Evolutionary conservation across 495 filamentous ascomycete species (phyloP), one percentile per base, ranked within the genome.

Genomic region (Penicillium cataractarum): DNA sequence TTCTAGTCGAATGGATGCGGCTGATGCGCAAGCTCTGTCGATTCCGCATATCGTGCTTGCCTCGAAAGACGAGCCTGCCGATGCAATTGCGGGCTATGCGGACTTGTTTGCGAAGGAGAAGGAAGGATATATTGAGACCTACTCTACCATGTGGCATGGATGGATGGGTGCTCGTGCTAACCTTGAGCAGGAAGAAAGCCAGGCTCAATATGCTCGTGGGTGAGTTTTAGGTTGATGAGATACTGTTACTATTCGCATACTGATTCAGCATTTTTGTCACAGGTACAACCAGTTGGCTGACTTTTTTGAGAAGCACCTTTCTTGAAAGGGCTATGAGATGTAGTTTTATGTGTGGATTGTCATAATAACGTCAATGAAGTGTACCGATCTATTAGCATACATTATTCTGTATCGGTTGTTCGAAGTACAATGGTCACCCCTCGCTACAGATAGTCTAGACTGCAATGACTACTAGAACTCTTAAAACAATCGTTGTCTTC

Each of bases 161-260:
- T 88, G 85, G 83, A 88, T 88, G 86, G 82, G 83, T 2, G 83
- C 86, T 0, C 75, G 85, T 37, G 83, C 85, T 0, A 70, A 86
- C n/a, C 63, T 88, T 12, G 74, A 76, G 31, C 69, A 81, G n/a
- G 74, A 82, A 62, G 78, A 76, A 42, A 81, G 79, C 55, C 63
- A 66, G 60, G 80, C 75, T 57, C 82, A 84, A 68, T 89, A 81
- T 68, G 67, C 75, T 61, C 80, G 81, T 33, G 86, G 84, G 76
- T 84, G 67, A 71, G 76, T 75, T 17, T 37, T 53, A 31, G 26
- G 24, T 35, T 49, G 15, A 10, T n/a, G 17, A 35, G 4, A 31
- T 31, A 31, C 7, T 31, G 29, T 19, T 2, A 0, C 26, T 4
- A 40, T 19, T 32, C 2, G 3, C 13, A 44, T 7, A 44, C 21